Percentiles rank a stretch among this genome's conserved stretches.
Evolutionary conservation across 805 yeast species (phyloP).

Genomic region (Suhomyces faveliae): DNA sequence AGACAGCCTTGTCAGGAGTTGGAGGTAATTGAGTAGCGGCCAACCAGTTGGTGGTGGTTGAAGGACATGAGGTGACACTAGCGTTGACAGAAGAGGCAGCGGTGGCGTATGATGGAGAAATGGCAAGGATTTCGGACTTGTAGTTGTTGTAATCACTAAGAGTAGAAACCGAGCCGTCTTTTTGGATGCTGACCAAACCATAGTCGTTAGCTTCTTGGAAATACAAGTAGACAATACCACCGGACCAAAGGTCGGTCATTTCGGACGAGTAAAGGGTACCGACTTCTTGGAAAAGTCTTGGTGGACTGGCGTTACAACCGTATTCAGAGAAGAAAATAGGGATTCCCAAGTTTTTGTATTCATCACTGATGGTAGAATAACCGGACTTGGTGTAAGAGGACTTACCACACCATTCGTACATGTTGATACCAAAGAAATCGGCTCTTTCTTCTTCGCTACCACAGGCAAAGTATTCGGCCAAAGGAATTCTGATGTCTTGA

Average conservation of each 20-base stretch:
- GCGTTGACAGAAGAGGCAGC: constrained; percentile 23
- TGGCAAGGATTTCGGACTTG: constrained; percentile 53
- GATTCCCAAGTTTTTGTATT: constrained; percentile 62
- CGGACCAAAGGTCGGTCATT: constrained; percentile 86
- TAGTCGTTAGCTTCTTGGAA: constrained; percentile 73
- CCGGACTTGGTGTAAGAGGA: constrained; percentile 62
- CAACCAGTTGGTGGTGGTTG: constrained; percentile 31
- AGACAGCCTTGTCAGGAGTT: constrained; percentile 38
- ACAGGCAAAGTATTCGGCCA: constrained; percentile 77
- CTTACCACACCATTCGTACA: constrained; percentile 86
- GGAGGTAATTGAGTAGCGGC: constrained; percentile 44
- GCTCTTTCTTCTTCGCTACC: constrained; percentile 64
- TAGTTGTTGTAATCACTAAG: constrained; percentile 63
- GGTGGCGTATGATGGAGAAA: constrained; percentile 51
- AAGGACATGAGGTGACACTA: constrained; percentile 37
- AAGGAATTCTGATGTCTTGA: constrained; percentile 56
- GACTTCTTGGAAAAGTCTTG: constrained; percentile 75
- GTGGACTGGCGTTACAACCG: constrained; percentile 69
- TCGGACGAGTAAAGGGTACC: constrained; percentile 58
- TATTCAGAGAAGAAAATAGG: constrained; percentile 82
- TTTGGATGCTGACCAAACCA: constrained; percentile 62
- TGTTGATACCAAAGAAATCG: constrained; percentile 84
- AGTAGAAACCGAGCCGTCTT: constrained; percentile 51
- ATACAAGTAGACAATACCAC: constrained; percentile 88
- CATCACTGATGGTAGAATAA: constrained; percentile 60